A percentile compares a stretch with the other conserved stretches of the same genome.
Conservation (phyloP, 108 stramenopile species). For the Skeletonema marinoi region DNA sequence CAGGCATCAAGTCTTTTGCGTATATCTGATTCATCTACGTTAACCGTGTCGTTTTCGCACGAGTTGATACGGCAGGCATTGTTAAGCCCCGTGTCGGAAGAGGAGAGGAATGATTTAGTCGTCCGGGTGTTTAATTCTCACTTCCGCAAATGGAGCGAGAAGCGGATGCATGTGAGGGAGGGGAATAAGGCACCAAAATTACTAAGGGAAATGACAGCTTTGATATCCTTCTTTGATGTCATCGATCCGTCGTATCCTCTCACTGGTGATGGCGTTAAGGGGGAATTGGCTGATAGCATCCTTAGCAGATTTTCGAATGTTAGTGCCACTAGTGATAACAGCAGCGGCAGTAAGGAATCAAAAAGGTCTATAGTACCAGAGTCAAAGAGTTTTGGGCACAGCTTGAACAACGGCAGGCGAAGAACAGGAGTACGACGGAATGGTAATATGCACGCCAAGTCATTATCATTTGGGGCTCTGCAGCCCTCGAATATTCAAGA, state of each 20-base stretch:
- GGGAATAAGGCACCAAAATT: background rate
- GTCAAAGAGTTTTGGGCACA: background rate
- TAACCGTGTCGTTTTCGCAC: background rate
- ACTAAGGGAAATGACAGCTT: background rate
- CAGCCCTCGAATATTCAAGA: background rate
- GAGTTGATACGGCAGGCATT: background rate
- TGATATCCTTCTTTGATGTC: background rate
- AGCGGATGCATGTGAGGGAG: conserved; percentile 1
- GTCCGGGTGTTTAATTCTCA: background rate
- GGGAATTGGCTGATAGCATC: background rate
- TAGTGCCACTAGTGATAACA: background rate
- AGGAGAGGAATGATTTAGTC: background rate
- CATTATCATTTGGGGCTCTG: background rate
- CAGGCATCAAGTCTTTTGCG: background rate
- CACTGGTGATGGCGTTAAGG: background rate
- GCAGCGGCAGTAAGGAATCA: background rate
- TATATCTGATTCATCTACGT: background rate
- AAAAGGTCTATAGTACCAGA: background rate
- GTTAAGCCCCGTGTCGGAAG: background rate
- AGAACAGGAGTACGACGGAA: background rate
- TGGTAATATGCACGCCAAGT: background rate
- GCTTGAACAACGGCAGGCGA: background rate
- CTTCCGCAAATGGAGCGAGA: conserved; percentile 1
- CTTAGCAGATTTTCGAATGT: background rate
- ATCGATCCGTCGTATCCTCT: background rate